These are phyloP conservation scores for Phytophthora idaei DNA, from an alignment of 352 stramenopile genomes.

Conservation along the genomic window DNA sequence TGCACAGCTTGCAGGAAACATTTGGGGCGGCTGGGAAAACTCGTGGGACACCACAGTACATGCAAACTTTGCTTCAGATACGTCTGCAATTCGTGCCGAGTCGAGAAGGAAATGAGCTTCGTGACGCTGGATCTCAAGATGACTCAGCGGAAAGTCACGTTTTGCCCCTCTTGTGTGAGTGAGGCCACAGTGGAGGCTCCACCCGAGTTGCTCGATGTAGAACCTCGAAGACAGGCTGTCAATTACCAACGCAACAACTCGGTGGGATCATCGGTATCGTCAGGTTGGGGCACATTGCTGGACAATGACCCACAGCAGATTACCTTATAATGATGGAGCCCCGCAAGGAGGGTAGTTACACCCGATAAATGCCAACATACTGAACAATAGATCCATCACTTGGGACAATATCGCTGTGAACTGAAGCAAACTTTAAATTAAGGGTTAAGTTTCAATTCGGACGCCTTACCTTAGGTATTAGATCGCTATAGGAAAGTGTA, in stretches of 20 bases:
- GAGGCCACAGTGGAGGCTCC: constrained; percentile 12
- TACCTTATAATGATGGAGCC: constrained; percentile 28
- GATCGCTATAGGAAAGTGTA: no score
- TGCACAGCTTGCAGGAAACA: constrained; percentile 32
- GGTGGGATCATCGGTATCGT: constrained; percentile 26
- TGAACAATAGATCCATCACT: not conserved
- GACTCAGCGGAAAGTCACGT: constrained; percentile 50
- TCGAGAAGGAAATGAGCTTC: constrained; percentile 37
- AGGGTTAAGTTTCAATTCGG: no score
- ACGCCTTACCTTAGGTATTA: no score
- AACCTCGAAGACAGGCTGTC: constrained; percentile 6
- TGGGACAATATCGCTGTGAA: no score
- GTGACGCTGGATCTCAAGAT: constrained; percentile 35
- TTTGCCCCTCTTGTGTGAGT: constrained; percentile 28
- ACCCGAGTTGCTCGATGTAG: constrained; percentile 21
- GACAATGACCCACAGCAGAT: constrained; percentile 17
- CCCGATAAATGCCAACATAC: constrained; percentile 3
- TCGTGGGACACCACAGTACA: constrained; percentile 17
- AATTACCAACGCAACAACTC: constrained; percentile 23
- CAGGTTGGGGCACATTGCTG: constrained; percentile 19
- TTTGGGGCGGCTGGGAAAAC: constrained; percentile 13
- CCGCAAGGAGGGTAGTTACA: no score
- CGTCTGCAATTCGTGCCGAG: constrained; percentile 31
- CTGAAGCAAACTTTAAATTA: no score
- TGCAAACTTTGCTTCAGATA: constrained; percentile 39